Conservation (phyloP, 2,329 filamentous ascomycete species). For the Beauveria scarabaeidicola region DNA sequence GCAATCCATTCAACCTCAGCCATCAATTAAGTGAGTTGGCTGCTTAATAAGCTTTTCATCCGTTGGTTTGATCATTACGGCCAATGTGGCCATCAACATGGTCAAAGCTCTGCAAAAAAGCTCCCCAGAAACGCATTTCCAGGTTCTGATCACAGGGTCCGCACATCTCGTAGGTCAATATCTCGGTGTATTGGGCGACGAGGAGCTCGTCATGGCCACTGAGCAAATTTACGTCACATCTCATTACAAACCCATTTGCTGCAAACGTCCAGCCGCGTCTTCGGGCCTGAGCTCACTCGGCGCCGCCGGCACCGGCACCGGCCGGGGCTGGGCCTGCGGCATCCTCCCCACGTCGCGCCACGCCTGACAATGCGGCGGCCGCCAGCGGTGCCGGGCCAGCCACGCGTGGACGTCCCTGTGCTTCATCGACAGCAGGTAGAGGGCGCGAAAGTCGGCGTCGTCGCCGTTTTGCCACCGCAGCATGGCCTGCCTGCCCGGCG, state of each 20-base stretch:
- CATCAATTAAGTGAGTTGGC: background rate
- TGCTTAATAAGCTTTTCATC: background rate
- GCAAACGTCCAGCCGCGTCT: too few relatives aligned
- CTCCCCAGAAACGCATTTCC: background rate
- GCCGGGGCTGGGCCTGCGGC: too few relatives aligned
- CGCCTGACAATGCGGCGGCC: background rate
- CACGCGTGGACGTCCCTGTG: background rate
- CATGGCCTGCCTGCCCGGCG: background rate
- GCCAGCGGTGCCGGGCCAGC: background rate
- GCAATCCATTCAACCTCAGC: background rate
- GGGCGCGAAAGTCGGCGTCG: background rate
- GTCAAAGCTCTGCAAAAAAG: background rate
- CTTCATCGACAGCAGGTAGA: background rate
- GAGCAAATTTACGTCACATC: background rate
- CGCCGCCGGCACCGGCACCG: too few relatives aligned
- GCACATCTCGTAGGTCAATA: background rate
- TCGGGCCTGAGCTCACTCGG: too few relatives aligned
- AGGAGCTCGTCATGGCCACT: background rate
- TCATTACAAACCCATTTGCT: background rate
- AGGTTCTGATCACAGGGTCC: background rate
- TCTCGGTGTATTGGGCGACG: background rate
- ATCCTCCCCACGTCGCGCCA: too few relatives aligned
- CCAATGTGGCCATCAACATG: background rate
- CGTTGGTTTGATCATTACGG: background rate
- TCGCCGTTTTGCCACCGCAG: background rate